phyloP scores from a whole-genome alignment of 2,329 filamentous ascomycete species.

The Chrysoporthe cubensis region DNA sequence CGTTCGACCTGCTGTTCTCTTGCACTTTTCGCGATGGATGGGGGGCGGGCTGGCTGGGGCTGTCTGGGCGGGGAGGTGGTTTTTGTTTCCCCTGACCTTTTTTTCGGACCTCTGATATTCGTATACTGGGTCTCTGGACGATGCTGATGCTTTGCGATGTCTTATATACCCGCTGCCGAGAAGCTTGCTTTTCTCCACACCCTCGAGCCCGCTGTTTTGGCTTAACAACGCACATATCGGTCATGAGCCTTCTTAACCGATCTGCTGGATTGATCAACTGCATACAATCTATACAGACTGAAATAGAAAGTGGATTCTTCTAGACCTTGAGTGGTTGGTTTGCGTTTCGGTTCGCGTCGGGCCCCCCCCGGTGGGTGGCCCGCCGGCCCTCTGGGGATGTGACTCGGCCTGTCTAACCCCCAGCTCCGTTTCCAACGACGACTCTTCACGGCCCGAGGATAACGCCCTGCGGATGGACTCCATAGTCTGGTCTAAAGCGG shows the following conservation, averaged over 20 bases:
- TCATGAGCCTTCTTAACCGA: conserved; percentile 17
- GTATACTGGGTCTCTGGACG: conserved; percentile 18
- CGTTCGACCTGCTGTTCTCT: conserved; percentile 9
- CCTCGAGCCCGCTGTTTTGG: no score
- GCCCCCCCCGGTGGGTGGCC: no score
- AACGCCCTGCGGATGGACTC: no score
- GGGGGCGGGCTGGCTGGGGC: neutral
- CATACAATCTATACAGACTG: conserved; percentile 13
- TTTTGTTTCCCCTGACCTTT: no score
- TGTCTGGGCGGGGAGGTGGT: neutral
- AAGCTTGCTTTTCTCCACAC: neutral
- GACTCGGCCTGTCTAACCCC: no score
- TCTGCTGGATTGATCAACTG: neutral
- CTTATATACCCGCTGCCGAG: conserved; percentile 24
- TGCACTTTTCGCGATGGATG: neutral
- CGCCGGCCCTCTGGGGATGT: no score
- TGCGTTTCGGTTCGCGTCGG: neutral
- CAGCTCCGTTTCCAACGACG: no score
- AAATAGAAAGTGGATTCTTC: neutral
- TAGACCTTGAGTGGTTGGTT: neutral
- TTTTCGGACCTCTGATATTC: neutral
- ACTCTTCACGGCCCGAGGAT: no score
- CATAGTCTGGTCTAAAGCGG: no score
- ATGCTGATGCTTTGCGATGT: conserved; percentile 28
- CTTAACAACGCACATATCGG: neutral